Conservation (phyloP, 768 basidiomycete species). For the Boletus subparvulus region DNA sequence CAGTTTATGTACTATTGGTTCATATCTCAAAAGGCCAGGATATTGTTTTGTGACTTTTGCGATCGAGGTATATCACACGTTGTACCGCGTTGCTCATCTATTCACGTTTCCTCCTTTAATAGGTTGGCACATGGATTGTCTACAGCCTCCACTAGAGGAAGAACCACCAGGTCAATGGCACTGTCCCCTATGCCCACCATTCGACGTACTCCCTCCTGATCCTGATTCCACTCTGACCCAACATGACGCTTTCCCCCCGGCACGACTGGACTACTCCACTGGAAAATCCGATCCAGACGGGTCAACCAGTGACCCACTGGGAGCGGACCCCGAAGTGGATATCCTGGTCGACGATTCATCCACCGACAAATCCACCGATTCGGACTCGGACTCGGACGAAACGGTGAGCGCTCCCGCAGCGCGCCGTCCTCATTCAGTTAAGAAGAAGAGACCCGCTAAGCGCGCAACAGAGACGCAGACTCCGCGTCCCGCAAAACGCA, state of each 20-base stretch:
- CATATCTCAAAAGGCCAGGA: slow-evolving; percentile 53
- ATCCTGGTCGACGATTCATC: slow-evolving; percentile 38
- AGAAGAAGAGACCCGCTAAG: slow-evolving; percentile 32
- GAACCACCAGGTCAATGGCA: slow-evolving; percentile 78
- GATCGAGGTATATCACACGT: slow-evolving; percentile 65
- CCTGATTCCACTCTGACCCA: slow-evolving; percentile 5
- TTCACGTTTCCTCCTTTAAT: slow-evolving; percentile 3
- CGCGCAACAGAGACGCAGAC: slow-evolving; percentile 22
- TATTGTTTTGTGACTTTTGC: slow-evolving; percentile 92
- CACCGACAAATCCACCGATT: slow-evolving; percentile 33
- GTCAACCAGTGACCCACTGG: slow-evolving; percentile 27
- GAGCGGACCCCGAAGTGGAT: slow-evolving; percentile 31
- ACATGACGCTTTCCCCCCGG: slow-evolving; percentile 47
- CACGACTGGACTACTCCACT: slow-evolving; percentile 18
- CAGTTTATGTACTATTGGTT: slow-evolving; percentile 17
- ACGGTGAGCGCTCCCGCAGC: slow-evolving; percentile 16
- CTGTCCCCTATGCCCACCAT: slow-evolving; percentile 61
- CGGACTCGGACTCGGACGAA: slow-evolving; percentile 30
- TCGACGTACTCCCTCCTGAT: slow-evolving; percentile 14
- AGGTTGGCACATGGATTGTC: slow-evolving; percentile 87
- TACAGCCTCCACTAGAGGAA: slow-evolving; percentile 66
- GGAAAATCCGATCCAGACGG: slow-evolving; percentile 27
- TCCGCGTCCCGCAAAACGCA: slow-evolving; percentile 43
- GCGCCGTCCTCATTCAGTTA: slow-evolving; percentile 16
- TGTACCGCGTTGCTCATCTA: slow-evolving; percentile 1